Base-by-base conservation (phyloP, 768 basidiomycete genomes). In the Glaciozyma martinii region DNA sequence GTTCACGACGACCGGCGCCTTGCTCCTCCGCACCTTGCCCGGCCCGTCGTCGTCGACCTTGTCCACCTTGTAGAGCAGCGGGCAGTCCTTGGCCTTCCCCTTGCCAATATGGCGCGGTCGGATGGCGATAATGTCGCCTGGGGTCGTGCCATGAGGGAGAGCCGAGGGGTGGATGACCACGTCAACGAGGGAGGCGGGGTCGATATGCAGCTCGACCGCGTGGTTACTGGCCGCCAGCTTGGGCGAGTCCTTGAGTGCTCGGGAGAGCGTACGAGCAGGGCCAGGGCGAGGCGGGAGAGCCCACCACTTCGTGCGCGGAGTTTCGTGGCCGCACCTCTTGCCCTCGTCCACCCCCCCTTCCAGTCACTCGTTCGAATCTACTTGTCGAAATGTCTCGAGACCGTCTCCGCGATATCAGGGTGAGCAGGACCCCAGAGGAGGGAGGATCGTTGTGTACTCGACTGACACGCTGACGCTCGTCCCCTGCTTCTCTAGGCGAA, bases 1-100 rank as follows among this genome's bases (percentile, higher is more conserved):
- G 3, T 86, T 85, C 52, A 91, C 80, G 18, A 88, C 89, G 62
- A 91, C 85, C 86, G 89, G 33, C 8, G 63, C 49, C 53, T 63
- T 60, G 33, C 57, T 42, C 23, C 43, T 37, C 32, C 23, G 5
- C 23, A 13, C 61, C 9, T 56, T 29, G 27, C 5, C 54, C 23
- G n/a, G 37, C 18, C 32, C 25, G 23, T 43, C 43, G 15, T 61
- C 67, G 9, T 49, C 15, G 5, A 53, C 1, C 30, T 46, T 43
- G 3, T 62, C 61, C 30, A 69, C 60, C 46, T 60, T 66, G 68
- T 25, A 66, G 1, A 69, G 59, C 21, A 69, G 56, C 0, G 68
- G 68, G 9, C 55, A 23, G 43, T 69, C 68, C 33, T 58, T 66
- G 1, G 12, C 64, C 30, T 66, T 69, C 46, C 59, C 64, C 29